phyloP scores from a whole-genome alignment of 768 basidiomycete genomes.

The Suillus americanus region DNA sequence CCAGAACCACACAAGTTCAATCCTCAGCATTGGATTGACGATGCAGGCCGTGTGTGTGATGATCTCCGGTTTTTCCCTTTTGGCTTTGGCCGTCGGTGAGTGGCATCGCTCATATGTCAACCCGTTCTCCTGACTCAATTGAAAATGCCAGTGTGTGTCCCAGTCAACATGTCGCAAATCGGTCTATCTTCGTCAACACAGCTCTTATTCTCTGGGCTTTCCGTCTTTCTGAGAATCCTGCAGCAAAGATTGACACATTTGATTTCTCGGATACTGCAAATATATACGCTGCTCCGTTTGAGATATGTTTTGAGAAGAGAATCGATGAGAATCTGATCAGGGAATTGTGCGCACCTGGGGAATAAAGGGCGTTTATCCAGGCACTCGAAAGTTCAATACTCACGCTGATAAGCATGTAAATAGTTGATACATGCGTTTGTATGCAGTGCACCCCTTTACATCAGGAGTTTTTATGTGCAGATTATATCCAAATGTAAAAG shows the following conservation, averaged over 20 bases:
- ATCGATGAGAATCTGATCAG: slow-evolving; percentile 11
- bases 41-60: slow-evolving; percentile 23
- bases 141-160: slow-evolving; percentile 47
- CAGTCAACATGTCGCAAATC: slow-evolving; percentile 44
- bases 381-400: too few species aligned
- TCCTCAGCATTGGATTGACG: slow-evolving; percentile 50
- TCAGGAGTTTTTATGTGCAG: too few species aligned
- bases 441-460: too few species aligned
- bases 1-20: slow-evolving; percentile 55
- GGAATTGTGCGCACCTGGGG: background rate
- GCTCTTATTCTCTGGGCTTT: slow-evolving; percentile 66
- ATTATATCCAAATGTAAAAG: too few species aligned
- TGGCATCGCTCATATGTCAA: background rate
- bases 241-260: slow-evolving; percentile 54
- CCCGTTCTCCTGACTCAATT: background rate
- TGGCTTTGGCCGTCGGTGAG: slow-evolving; percentile 37
- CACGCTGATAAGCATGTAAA: too few species aligned
- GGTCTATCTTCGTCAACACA: slow-evolving; percentile 61
- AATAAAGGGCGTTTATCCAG: too few species aligned
- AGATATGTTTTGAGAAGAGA: slow-evolving; percentile 50
- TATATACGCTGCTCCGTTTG: slow-evolving; percentile 57
- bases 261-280: slow-evolving; percentile 62
- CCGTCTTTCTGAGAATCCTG: slow-evolving; percentile 45
- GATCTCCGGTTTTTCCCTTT: slow-evolving; percentile 32
- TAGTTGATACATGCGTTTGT: too few species aligned